These are phyloP conservation scores for Aspergillus nanangensis DNA, from an alignment of 495 filamentous ascomycete species.

Conservation along the genomic window DNA sequence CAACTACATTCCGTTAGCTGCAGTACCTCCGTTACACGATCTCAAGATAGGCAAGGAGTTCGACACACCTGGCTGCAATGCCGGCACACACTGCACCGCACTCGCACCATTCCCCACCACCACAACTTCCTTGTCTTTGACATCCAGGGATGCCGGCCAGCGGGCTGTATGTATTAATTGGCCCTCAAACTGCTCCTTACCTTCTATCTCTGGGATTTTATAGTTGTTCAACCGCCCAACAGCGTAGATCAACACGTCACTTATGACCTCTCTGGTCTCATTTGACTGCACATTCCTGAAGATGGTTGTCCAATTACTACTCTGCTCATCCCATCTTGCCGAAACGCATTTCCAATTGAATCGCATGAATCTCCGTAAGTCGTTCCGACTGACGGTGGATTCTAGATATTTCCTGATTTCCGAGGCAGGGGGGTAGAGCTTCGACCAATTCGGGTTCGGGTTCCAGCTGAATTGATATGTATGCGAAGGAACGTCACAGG, in stretches of 20 bases:
- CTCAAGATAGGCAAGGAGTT: not conserved
- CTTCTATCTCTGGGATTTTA: slow-evolving; percentile 4
- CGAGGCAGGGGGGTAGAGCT: slow-evolving; percentile 7
- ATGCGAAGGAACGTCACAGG: slow-evolving; percentile 14
- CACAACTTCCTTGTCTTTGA: slow-evolving; percentile 6
- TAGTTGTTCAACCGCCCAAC: slow-evolving; percentile 12
- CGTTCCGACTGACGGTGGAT: slow-evolving; percentile 1
- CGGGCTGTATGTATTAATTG: slow-evolving; percentile 13
- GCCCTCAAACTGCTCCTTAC: slow-evolving; percentile 3
- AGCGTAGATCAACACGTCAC: slow-evolving; percentile 10
- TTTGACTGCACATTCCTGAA: not conserved
- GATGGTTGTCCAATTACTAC: slow-evolving; percentile 1
- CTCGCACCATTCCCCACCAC: slow-evolving; percentile 21
- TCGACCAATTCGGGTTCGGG: slow-evolving; percentile 13
- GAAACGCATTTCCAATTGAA: not conserved
- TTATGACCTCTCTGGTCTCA: not conserved
- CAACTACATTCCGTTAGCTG: too few relatives aligned
- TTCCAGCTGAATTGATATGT: slow-evolving; percentile 15
- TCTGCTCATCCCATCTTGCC: slow-evolving; percentile 5
- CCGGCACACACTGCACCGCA: slow-evolving; percentile 12
- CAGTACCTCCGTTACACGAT: not conserved
- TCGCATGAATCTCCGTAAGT: slow-evolving; percentile 5
- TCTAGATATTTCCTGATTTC: slow-evolving; percentile 12
- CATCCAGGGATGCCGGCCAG: slow-evolving; percentile 9
- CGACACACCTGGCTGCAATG: slow-evolving; percentile 11